Conservation (phyloP, 352 stramenopile genomes). For the Hyphochytrium catenoides region DNA sequence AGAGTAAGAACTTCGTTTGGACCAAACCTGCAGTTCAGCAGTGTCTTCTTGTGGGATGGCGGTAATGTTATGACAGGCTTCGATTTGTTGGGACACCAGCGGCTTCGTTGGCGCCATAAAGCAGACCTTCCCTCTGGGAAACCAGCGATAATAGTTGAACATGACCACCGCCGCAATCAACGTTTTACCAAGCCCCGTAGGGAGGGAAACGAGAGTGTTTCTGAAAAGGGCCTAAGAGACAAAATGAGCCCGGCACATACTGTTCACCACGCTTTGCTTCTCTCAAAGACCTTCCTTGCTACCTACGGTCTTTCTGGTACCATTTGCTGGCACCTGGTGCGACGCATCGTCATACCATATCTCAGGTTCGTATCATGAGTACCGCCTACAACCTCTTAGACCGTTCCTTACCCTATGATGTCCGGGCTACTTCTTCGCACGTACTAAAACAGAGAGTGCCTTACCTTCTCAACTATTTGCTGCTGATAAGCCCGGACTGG, state of each 20-base stretch:
- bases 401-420: no score
- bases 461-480: conserved; percentile 70
- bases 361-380: no score
- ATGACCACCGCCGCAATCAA: conserved; percentile 97
- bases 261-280: no score
- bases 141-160: conserved; percentile 99
- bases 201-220: conserved; percentile 95
- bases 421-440: no score
- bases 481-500: conserved; percentile 81
- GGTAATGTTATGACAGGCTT: conserved; percentile 82
- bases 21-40: conserved; percentile 54
- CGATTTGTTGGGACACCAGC: conserved; percentile 92
- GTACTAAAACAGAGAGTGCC: no score
- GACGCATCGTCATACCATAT: no score
- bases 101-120: conserved; percentile 95
- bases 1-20: conserved; percentile 25
- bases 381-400: no score
- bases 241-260: no score
- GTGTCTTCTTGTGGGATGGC: conserved; percentile 69
- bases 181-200: conserved; percentile 97
- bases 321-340: no score
- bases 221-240: conserved; percentile 77
- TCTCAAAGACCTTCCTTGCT: no score
- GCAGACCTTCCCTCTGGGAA: conserved; percentile 76
- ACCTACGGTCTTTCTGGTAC: no score